A percentile compares a stretch with the other conserved stretches of the same genome.
phyloP scores from a whole-genome alignment of 163 green algal species.

The Smithsoniella earleae region DNA sequence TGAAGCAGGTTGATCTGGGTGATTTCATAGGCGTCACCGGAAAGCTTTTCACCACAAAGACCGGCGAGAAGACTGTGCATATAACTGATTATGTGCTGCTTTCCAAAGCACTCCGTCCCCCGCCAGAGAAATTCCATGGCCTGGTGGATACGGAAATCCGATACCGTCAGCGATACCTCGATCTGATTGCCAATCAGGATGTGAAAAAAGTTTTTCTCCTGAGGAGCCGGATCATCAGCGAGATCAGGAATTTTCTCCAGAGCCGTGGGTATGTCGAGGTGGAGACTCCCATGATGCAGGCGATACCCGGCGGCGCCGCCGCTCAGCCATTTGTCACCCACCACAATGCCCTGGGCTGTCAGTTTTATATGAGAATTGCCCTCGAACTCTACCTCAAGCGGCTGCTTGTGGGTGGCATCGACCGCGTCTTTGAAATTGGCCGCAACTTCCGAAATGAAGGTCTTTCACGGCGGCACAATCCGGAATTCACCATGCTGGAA shows the following conservation, averaged over 20 bases:
- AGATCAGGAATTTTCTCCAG: conserved; percentile 84
- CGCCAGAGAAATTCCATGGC: too few relatives aligned
- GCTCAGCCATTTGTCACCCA: conserved; percentile 93
- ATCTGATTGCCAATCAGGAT: conserved; percentile 84
- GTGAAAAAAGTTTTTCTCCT: conserved; percentile 76
- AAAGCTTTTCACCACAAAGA: too few relatives aligned
- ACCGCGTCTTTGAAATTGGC: conserved; percentile 96
- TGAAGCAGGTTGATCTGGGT: too few relatives aligned
- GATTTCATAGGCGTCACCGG: too few relatives aligned
- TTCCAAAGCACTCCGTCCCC: too few relatives aligned
- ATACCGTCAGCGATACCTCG: conserved; percentile 93
- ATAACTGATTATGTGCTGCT: too few relatives aligned
- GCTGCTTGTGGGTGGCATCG: conserved; percentile 82
- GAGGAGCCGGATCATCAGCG: conserved; percentile 71
- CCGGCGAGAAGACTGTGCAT: too few relatives aligned
- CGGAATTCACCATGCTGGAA: conserved; percentile 97
- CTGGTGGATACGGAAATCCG: conserved; percentile 88
- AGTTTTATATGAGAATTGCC: conserved; percentile 95
- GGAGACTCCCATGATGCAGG: conserved; percentile 99
- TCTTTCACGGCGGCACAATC: conserved; percentile 96
- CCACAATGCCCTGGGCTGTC: conserved; percentile 98
- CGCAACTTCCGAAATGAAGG: conserved; percentile 92
- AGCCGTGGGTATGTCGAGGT: conserved; percentile 88
- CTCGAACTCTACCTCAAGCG: conserved; percentile 94
- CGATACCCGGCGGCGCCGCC: conserved; percentile 89